These are phyloP conservation scores for Phaeosphaeriaceae sp. DNA, from an alignment of 2,329 filamentous ascomycete genomes.

Conservation along the genomic window DNA sequence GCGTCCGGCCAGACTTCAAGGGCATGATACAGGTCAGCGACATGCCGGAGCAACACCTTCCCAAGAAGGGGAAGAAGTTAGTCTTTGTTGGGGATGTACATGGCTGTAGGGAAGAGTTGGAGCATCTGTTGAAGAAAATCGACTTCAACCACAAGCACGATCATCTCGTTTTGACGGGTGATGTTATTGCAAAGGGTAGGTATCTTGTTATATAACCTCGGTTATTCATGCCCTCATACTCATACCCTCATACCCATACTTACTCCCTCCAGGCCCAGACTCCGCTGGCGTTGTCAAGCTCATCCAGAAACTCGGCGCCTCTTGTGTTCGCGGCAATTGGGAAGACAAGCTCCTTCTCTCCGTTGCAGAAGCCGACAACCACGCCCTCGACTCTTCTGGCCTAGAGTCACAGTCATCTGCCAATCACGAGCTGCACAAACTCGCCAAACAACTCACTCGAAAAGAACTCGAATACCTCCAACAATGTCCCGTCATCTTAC, in stretches of 20 bases:
- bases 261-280: slow-evolving; percentile 65
- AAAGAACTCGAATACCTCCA: slow-evolving; percentile 73
- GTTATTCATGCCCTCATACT: too few relatives aligned
- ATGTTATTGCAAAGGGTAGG: slow-evolving; percentile 70
- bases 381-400: slow-evolving; percentile 36
- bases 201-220: too few relatives aligned
- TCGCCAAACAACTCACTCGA: slow-evolving; percentile 63
- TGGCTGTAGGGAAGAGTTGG: slow-evolving; percentile 73
- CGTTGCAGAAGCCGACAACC: slow-evolving; percentile 52
- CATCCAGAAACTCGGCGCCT: slow-evolving; percentile 75
- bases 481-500: slow-evolving; percentile 77
- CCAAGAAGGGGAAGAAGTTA: slow-evolving; percentile 63
- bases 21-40: slow-evolving; percentile 58
- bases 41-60: slow-evolving; percentile 56
- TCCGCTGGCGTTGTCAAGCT: slow-evolving; percentile 78
- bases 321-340: slow-evolving; percentile 88
- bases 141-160: slow-evolving; percentile 66
- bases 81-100: slow-evolving; percentile 92
- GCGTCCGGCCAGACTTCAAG: slow-evolving; percentile 56
- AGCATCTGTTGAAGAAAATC: slow-evolving; percentile 69
- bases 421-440: slow-evolving; percentile 54
- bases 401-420: slow-evolving; percentile 40
- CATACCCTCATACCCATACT: too few relatives aligned
- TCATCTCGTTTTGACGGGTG: slow-evolving; percentile 48
- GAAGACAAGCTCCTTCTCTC: slow-evolving; percentile 84